phyloP scores from a whole-genome alignment of 371 early-diverging fungal species.

The Rhizopus sp. region DNA sequence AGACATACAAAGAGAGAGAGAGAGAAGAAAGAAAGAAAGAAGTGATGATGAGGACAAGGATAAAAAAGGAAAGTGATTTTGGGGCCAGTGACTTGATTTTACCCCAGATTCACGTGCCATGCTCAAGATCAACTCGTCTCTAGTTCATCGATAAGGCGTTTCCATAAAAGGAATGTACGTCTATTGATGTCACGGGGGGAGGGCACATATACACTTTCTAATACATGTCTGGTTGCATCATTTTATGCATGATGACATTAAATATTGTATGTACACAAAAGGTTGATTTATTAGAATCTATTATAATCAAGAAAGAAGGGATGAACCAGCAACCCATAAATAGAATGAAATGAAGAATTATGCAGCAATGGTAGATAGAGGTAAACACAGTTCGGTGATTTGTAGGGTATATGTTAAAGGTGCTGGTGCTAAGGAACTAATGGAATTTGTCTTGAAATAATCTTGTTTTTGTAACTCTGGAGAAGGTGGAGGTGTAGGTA shows the following conservation, averaged over 20 bases:
- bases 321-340: no score
- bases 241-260: no score
- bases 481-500: constrained; percentile 13
- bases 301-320: no score
- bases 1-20: not conserved
- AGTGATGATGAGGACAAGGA: not conserved
- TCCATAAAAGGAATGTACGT: no score
- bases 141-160: no score
- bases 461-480: not conserved
- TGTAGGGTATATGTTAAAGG: constrained; percentile 45
- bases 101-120: constrained; percentile 18
- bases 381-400: constrained; percentile 45
- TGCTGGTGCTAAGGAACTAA: constrained; percentile 30
- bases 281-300: no score
- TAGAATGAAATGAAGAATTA: constrained; percentile 1
- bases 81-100: constrained; percentile 17
- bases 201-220: no score
- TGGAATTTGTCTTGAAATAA: constrained; percentile 3
- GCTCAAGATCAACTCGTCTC: no score
- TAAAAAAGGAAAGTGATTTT: not conserved
- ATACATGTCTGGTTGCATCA: not conserved
- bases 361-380: constrained; percentile 44
- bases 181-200: no score
- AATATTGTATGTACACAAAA: no score
- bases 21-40: constrained; percentile 2